Evolutionary conservation across 2,329 filamentous ascomycete species (phyloP), one percentile per base, ranked within the genome.

Genomic region (Ceratocystis alfenasii): DNA sequence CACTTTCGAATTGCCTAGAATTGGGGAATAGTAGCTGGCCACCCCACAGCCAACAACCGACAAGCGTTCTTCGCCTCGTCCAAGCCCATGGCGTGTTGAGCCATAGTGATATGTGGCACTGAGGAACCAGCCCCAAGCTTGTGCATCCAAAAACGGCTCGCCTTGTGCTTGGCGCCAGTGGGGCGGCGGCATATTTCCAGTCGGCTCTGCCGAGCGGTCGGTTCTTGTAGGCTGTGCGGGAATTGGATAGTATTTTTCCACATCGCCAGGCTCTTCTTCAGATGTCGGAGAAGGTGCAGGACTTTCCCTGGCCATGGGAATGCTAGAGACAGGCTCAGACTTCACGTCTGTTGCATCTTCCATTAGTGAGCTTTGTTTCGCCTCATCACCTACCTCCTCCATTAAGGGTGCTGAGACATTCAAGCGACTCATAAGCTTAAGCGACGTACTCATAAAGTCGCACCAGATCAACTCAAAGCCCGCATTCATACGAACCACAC

Each of bases 381-480:
- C 68, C 6, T 67, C 46, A 28, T 67, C 57, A 2, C 66, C 60
- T 10, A 22, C 25, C 15, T 20, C 28, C 4, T 8, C 36, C 2
- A 68, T 63, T 30, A 62, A 68, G 62, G 79, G 79, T 17, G 75
- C 77, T 25, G 78, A 79, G 1, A 80, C 75, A 68, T 81, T 80
- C 17, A 79, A 68, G 66, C 76, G 75, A 55, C 74, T 76, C 25
- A 80, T 71, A 61, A 81, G 68, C 63, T 75, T 71, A 64, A 80
- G 69, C 20, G 75, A 78, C 8, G 75, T 75, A 65, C 77, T 78
- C 28, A 73, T 71, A 64, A 81, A 81, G 66, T 80, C 74, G 69
- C 79, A 81, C 78, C 78, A 80, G n/a, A 80, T 79, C 70, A 80
- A 71, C 71, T 81, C 78, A 67, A 81, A 81, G 3, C 78, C 79